A percentile compares a stretch with the other conserved stretches of the same genome.
Evolutionary conservation across 2,329 filamentous ascomycete species (phyloP).

Genomic region (Microsporum audouinii): DNA sequence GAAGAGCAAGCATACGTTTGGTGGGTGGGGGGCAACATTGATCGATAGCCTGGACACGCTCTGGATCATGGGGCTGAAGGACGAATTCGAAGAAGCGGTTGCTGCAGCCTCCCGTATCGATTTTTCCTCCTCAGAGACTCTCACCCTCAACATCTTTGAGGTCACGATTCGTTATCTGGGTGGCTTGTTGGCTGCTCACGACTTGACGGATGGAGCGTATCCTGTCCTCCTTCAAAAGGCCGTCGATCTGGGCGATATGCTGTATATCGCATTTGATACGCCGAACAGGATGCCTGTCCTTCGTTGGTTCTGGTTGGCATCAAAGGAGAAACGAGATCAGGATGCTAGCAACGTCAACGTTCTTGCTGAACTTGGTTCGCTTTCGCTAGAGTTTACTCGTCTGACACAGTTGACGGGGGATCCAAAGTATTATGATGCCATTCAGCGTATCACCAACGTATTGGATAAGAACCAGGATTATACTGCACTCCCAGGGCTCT

Average conservation of each 20-base stretch:
- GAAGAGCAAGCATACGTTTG: slow-evolving; percentile 45
- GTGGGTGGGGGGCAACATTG: slow-evolving; percentile 50
- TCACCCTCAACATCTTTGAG: slow-evolving; percentile 37
- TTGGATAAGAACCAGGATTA: slow-evolving; percentile 25
- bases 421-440: slow-evolving; percentile 29
- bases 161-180: slow-evolving; percentile 45
- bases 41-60: slow-evolving; percentile 52
- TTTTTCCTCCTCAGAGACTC: slow-evolving; percentile 35
- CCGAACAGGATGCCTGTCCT: slow-evolving; percentile 19
- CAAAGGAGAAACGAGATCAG: slow-evolving; percentile 17
- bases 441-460: slow-evolving; percentile 25
- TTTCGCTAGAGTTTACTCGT: slow-evolving; percentile 34
- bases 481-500: slow-evolving; percentile 31
- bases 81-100: slow-evolving; percentile 47
- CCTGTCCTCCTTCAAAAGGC: slow-evolving; percentile 41
- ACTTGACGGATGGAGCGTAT: slow-evolving; percentile 36
- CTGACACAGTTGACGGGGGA: slow-evolving; percentile 31
- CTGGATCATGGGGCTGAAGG: slow-evolving; percentile 49
- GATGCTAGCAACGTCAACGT: slow-evolving; percentile 18
- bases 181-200: slow-evolving; percentile 43
- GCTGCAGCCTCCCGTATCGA: slow-evolving; percentile 43
- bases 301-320: slow-evolving; percentile 18
- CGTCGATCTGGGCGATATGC: slow-evolving; percentile 43
- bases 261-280: slow-evolving; percentile 36
- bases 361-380: slow-evolving; percentile 29